Conservation (phyloP, 1,139 yeast species). For the Pichia sp. region DNA sequence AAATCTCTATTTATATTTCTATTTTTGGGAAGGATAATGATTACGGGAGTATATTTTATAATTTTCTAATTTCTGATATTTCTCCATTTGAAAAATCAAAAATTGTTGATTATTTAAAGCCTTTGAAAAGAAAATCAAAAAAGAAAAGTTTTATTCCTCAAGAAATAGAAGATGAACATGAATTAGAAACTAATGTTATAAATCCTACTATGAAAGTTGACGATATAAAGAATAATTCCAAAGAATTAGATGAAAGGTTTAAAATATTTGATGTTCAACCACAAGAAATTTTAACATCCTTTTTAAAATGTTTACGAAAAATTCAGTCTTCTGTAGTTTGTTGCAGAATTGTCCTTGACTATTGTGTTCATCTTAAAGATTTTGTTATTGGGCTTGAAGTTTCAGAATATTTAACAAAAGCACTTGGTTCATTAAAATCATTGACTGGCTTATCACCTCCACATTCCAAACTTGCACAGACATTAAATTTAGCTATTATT, state of each 20-base stretch:
- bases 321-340: constrained; percentile 51
- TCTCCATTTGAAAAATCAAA: constrained; percentile 45
- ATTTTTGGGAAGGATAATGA: constrained; percentile 48
- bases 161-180: constrained; percentile 12
- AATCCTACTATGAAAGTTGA: too few relatives aligned
- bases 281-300: constrained; percentile 47
- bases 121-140: constrained; percentile 17
- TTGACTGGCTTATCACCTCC: constrained; percentile 42
- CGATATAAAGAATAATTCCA: too few relatives aligned
- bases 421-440: constrained; percentile 45
- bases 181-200: background rate
- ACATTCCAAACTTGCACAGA: constrained; percentile 52
- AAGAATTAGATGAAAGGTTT: constrained; percentile 5
- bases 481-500: constrained; percentile 64
- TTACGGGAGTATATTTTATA: constrained; percentile 56
- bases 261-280: constrained; percentile 10
- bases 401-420: constrained; percentile 56
- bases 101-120: constrained; percentile 27
- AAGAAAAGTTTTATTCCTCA: too few relatives aligned
- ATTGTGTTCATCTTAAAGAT: constrained; percentile 55
- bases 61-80: constrained; percentile 57
- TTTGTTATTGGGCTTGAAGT: constrained; percentile 57
- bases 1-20: constrained; percentile 45
- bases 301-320: constrained; percentile 48
- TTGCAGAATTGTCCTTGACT: constrained; percentile 57